These are phyloP conservation scores for Emericellopsis cladophorae DNA, from an alignment of 2,329 filamentous ascomycete species.

Conservation along the genomic window DNA sequence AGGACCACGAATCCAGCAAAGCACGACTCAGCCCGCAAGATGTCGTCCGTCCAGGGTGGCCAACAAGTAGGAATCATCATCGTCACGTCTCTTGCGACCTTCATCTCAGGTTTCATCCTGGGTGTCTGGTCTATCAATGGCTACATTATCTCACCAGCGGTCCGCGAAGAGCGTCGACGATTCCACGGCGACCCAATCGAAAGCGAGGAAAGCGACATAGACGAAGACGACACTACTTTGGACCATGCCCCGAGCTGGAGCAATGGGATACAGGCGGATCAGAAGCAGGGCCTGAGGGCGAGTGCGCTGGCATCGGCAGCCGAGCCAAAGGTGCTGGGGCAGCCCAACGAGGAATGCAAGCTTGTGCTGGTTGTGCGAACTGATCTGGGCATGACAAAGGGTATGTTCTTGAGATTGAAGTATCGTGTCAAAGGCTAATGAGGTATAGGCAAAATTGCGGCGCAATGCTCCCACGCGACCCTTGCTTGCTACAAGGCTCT, in stretches of 20 bases:
- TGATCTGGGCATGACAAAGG: constrained; percentile 95
- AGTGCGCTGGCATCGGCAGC: constrained; percentile 14
- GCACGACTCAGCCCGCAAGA: constrained; percentile 5
- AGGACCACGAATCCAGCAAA: background rate
- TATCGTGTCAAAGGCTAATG: background rate
- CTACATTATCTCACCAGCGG: constrained; percentile 42
- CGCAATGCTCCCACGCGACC: constrained; percentile 91
- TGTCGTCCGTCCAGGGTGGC: constrained; percentile 20
- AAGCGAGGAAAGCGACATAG: constrained; percentile 56
- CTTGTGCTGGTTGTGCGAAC: constrained; percentile 84
- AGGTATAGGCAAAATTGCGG: constrained; percentile 78
- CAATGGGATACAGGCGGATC: constrained; percentile 47
- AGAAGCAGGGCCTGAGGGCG: constrained; percentile 38
- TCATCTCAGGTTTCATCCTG: constrained; percentile 68
- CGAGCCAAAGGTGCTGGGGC: constrained; percentile 23
- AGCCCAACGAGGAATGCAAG: constrained; percentile 72
- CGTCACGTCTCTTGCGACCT: constrained; percentile 60
- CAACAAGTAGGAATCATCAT: constrained; percentile 48
- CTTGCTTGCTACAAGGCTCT: constrained; percentile 93
- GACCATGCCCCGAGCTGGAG: constrained; percentile 58
- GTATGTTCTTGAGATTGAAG: constrained; percentile 31
- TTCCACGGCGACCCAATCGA: constrained; percentile 49
- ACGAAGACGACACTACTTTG: constrained; percentile 43
- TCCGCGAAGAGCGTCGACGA: constrained; percentile 43
- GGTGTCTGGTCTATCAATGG: constrained; percentile 59